Conservation (phyloP, 108 stramenopile species). For the Heterococcus sp. region DNA sequence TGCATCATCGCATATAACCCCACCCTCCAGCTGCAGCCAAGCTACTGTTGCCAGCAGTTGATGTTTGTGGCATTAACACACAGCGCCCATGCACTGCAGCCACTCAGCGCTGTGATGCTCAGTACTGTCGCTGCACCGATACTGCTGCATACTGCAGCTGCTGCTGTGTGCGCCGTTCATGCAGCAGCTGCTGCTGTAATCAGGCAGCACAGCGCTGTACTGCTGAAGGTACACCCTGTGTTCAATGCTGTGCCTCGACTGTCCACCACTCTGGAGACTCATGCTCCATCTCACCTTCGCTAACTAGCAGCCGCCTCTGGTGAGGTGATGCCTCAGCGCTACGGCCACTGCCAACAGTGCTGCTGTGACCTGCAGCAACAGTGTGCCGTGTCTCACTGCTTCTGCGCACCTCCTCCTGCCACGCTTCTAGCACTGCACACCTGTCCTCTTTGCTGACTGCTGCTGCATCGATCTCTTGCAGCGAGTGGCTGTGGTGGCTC, state of each 20-base stretch:
- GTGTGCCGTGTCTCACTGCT: not conserved
- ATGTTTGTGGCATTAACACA: too few relatives aligned
- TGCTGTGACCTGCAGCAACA: not conserved
- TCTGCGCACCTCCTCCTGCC: not conserved
- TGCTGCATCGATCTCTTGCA: not conserved
- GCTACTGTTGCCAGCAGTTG: too few relatives aligned
- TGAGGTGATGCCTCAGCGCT: not conserved
- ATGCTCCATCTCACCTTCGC: not conserved
- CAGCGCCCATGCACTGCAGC: too few relatives aligned
- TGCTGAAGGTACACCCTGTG: too few relatives aligned
- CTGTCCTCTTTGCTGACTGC: not conserved
- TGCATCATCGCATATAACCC: too few relatives aligned
- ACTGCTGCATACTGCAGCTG: too few relatives aligned
- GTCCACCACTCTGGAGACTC: not conserved
- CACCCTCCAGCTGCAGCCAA: too few relatives aligned
- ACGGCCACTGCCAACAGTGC: not conserved
- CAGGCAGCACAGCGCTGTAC: too few relatives aligned
- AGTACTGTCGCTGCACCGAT: too few relatives aligned
- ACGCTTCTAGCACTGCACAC: not conserved
- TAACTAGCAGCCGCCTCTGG: not conserved
- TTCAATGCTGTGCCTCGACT: not conserved
- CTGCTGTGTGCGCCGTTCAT: too few relatives aligned
- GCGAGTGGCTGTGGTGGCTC: not conserved
- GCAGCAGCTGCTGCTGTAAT: too few relatives aligned
- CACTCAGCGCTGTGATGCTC: too few relatives aligned